Conservation (phyloP, 345 rosid species). For the Rhizophora apiculata region DNA sequence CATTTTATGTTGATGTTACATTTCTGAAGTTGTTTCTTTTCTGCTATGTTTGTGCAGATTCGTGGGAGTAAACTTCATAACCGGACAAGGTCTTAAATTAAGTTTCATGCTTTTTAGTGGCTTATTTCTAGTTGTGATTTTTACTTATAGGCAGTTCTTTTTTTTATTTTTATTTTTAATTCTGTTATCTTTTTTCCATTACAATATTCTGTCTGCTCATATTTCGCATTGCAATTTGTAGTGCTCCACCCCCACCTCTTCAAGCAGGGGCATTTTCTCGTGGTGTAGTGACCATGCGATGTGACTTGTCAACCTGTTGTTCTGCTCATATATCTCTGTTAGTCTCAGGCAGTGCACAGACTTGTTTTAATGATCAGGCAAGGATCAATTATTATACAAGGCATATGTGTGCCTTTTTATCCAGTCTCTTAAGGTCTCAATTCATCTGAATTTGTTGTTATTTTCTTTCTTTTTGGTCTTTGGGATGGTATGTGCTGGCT, state of each 20-base stretch:
- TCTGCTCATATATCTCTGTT: slow-evolving; percentile 85
- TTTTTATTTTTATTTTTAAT: no score
- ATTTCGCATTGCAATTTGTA: slow-evolving; percentile 33
- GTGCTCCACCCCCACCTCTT: slow-evolving; percentile 99
- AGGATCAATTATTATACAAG: slow-evolving; percentile 17
- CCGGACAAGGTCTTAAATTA: slow-evolving; percentile 68
- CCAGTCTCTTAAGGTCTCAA: not conserved
- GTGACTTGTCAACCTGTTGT: slow-evolving; percentile 91
- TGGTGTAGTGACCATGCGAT: slow-evolving; percentile 98
- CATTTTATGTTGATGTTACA: not conserved
- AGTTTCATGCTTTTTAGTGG: slow-evolving; percentile 6
- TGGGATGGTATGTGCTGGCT: slow-evolving; percentile 13
- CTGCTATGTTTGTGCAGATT: slow-evolving; percentile 45
- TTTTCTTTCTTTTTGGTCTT: slow-evolving; percentile 12
- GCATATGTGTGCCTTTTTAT: not conserved
- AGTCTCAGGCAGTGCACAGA: slow-evolving; percentile 97
- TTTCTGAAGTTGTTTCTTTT: not conserved
- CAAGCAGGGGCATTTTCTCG: slow-evolving; percentile 99
- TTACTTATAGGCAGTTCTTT: no score
- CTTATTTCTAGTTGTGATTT: not conserved
- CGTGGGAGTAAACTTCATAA: slow-evolving; percentile 97
- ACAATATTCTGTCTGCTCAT: slow-evolving; percentile 3
- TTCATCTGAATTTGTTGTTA: not conserved
- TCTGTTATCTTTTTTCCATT: no score
- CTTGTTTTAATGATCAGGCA: slow-evolving; percentile 98